Percentiles rank a stretch among this genome's conserved stretches.
Evolutionary conservation across 306 rosid genomes (phyloP).

Genomic region (Cucumis cinereus): DNA sequence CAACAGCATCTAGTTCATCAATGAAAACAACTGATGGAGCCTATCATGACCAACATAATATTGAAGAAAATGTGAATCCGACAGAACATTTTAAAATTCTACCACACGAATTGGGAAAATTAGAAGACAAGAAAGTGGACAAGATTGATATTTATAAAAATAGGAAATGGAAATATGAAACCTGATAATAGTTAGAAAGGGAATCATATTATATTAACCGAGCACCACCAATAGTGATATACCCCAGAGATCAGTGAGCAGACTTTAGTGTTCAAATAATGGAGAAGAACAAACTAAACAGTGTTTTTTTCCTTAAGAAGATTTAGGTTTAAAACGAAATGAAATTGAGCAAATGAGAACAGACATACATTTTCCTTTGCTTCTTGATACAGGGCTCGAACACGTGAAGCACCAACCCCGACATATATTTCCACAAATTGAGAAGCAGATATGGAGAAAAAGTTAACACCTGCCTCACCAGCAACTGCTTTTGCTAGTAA

Average conservation of each 20-base stretch:
- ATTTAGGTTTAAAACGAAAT: neutral
- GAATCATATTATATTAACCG: neutral
- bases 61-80: constrained; percentile 4
- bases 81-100: neutral
- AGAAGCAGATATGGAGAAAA: constrained; percentile 96
- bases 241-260: neutral
- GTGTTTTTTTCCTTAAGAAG: neutral
- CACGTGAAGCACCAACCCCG: constrained; percentile 99
- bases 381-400: constrained; percentile 89
- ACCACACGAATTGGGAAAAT: neutral
- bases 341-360: constrained; percentile 12
- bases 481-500: constrained; percentile 98
- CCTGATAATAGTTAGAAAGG: neutral
- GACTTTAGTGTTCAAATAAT: neutral
- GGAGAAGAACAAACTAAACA: neutral
- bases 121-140: neutral
- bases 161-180: neutral
- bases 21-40: constrained; percentile 99
- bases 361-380: constrained; percentile 69
- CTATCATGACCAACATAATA: constrained; percentile 25
- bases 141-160: neutral
- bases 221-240: neutral
- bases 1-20: constrained; percentile 97
- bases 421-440: constrained; percentile 95
- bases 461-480: constrained; percentile 98